Evolutionary conservation across 306 rosid species (phyloP).

Genomic region (Hippophae gyantsensis): DNA sequence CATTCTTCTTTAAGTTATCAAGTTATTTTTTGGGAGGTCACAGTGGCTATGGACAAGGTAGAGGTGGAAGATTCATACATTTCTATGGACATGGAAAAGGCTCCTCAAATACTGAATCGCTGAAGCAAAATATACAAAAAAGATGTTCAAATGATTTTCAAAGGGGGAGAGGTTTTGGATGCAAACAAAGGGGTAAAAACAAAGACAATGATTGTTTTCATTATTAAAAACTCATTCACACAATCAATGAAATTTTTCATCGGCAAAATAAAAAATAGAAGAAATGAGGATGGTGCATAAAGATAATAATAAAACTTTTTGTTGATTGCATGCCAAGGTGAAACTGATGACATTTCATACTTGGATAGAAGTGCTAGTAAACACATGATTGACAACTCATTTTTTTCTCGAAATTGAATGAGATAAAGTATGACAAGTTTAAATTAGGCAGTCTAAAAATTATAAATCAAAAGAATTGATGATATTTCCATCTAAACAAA

Average conservation of each 20-base stretch:
- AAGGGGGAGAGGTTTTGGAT: no score
- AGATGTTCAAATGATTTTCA: no score
- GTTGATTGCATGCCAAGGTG: background rate
- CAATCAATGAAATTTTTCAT: background rate
- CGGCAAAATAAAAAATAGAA: background rate
- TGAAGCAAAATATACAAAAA: no score
- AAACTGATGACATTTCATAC: no score
- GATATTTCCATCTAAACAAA: background rate
- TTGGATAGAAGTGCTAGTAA: background rate
- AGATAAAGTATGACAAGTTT: background rate
- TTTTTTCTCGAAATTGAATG: background rate
- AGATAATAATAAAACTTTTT: background rate
- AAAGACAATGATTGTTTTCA: no score
- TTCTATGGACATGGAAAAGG: no score
- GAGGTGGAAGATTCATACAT: no score
- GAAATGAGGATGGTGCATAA: background rate
- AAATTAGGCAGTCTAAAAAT: background rate
- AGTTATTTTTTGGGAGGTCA: no score
- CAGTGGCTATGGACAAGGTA: no score
- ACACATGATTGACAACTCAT: background rate
- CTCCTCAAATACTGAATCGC: no score
- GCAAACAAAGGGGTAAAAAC: no score
- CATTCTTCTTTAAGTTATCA: no score
- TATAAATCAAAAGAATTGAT: background rate
- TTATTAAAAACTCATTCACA: background rate